Evolutionary conservation across 139 green algal genomes (phyloP).

Genomic region (Chlorella sp.): DNA sequence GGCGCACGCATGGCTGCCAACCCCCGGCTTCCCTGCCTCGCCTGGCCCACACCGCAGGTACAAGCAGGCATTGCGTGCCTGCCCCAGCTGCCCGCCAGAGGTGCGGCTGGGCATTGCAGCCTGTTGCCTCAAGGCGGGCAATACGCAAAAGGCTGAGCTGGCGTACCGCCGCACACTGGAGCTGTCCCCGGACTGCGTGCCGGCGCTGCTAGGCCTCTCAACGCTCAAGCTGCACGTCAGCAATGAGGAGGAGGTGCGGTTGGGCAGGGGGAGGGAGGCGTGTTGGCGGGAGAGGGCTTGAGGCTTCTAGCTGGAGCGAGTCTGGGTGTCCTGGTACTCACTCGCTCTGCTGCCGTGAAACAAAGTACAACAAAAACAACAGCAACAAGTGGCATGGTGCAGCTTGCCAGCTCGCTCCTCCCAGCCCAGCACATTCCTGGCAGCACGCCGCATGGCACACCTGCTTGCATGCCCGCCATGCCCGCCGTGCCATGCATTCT

Average conservation of each 20-base stretch:
- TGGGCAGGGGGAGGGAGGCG: not conserved
- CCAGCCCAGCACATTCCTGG: not conserved
- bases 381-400: not conserved
- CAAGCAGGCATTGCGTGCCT: conserved; percentile 60
- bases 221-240: conserved; percentile 47
- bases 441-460: not conserved
- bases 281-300: not conserved
- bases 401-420: not conserved
- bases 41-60: conserved; percentile 60
- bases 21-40: not conserved
- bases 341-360: too few species aligned
- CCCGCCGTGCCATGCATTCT: not conserved
- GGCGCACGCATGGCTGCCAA: not conserved
- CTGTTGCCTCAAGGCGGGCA: conserved; percentile 74
- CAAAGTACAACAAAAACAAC: too few species aligned
- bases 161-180: conserved; percentile 79
- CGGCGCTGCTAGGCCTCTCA: conserved; percentile 83
- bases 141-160: conserved; percentile 57
- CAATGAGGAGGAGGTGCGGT: conserved; percentile 13
- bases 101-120: conserved; percentile 88
- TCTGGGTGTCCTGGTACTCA: not conserved
- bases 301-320: not conserved
- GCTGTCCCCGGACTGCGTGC: conserved; percentile 71
- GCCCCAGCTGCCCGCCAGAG: conserved; percentile 77
- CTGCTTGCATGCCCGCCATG: not conserved